Base-by-base conservation (phyloP, 2,329 filamentous ascomycete species). In the Elsinoe arachidis region DNA sequence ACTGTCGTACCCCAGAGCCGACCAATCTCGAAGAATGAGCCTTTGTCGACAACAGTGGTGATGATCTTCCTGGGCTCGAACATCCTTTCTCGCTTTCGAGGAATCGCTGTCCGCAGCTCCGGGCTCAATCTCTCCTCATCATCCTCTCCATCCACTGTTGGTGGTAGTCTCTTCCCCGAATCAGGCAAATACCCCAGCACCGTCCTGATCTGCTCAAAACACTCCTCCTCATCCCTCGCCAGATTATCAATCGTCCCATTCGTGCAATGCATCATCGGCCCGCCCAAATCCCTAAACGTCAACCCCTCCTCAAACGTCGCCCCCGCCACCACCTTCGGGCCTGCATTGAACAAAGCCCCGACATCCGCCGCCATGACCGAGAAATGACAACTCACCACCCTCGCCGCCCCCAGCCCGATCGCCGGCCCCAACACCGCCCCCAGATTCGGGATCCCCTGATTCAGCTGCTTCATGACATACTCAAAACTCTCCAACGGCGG, bases 221-320 rank as follows among this genome's bases (percentile, higher is more conserved):
- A 83, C 38, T 78, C 80, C n/a, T 73, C 72, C 65, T 86, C 82
- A 59, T 82, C 77, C 3, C 74, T 72, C 0, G 82, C 82, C 2
- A 84, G 71, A 55, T 85, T 86, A 60, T 86, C 83, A 51, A 85
- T 84, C 0, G 82, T 86, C 0, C 83, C 83, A 59, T 86, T 86
- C 1, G 79, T 80, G 62, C 81, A 84, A 64, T 86, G 82, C 67
- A 85, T 78, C 17, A 69, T 70, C 0, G 82, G 80, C 0, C 83
- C 83, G 2, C 83, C 82, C 0, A 85, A 72, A 61, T 84, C 80
- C 11, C 75, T 76, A 49, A 83, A 78, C 3, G 73, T 77, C 2
- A 85, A 67, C 0, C 77, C 82, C 69, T 85, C 83, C 65, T 85
- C 82, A 61, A 84, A 85, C 0, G 82, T 86, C 1, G 83, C 83